Evolutionary conservation across 305 asterid species (phyloP), one percentile per base, ranked within the genome.

Genomic region (Fraxinus floribunda): DNA sequence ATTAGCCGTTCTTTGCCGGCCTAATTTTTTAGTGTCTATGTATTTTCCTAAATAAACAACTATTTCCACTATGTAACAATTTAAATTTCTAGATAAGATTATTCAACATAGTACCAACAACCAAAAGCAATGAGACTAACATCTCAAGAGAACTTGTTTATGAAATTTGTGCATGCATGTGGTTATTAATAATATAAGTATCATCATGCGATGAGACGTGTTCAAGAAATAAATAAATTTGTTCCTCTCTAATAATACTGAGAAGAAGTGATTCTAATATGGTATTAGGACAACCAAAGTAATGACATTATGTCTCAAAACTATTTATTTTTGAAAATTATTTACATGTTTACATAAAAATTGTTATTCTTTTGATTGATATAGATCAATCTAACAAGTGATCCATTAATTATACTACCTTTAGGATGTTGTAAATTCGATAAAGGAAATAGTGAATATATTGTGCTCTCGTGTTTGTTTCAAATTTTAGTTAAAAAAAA

Each of bases 1-100:
- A 82, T 85, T 83, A 86, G 91, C 91, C 84, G 86, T 90, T 84
- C 70, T 79, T 82, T 78, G 91, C 92, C 91, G 93, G 92, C 95
- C 76, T 29, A 9, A 26, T 30, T 26, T 7, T 73, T 49, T 82
- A 68, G 20, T 11, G 9, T 26, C n/a, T 26, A 29, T 29, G n/a
- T 11, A 68, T 26, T 10, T 26, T 9, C 10, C 26, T 60, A 11
- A 26, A 24, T 66, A 4, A 24, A 24, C 1, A 66, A 66, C 0
- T 64, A 9, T 2, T 1, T 22, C 2, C 6, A 0, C 4, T 10
- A 7, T 24, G 0, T 24, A 20, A 22, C n/a, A 15, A 0, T 0
- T 20, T 64, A 24, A 24, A 9, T 24, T 60, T 20, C 20, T 18
- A 18, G 11, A 20, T 20, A 3, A 60, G 7, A n/a, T 26, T 2